A percentile compares a stretch with the other conserved stretches of the same genome.
Evolutionary conservation across 116 monocot genomes (phyloP).

Genomic region (Iris pallida): DNA sequence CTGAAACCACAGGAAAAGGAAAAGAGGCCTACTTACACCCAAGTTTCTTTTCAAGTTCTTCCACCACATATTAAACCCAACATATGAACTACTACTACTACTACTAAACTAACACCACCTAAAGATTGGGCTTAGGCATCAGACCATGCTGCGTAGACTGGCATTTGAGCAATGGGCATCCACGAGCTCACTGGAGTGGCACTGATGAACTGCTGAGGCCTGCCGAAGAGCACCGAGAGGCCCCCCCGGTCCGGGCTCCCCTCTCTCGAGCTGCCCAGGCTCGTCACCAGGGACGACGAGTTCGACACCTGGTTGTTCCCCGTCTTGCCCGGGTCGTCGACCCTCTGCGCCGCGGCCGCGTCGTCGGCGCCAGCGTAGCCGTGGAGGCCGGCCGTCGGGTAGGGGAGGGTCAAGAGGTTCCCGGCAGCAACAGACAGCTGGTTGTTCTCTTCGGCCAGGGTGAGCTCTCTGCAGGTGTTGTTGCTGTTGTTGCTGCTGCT

Average conservation of each 20-base stretch:
- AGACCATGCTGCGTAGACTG: conserved; percentile 40
- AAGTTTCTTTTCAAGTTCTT: neutral
- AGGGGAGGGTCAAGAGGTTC: conserved; percentile 11
- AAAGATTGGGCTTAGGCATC: conserved; percentile 12
- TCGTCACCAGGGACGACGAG: conserved; percentile 19
- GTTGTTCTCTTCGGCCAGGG: conserved; percentile 5
- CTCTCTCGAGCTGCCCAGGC: conserved; percentile 23
- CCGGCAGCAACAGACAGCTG: conserved; percentile 15
- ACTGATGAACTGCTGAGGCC: conserved; percentile 1
- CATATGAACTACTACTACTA: neutral
- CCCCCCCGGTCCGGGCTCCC: conserved; percentile 16
- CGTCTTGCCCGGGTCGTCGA: neutral
- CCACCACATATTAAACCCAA: neutral
- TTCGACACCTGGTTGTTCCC: conserved; percentile 15
- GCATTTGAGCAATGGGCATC: conserved; percentile 20
- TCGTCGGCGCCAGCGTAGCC: conserved; percentile 11
- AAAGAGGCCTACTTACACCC: conserved; percentile 1
- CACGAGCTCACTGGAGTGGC: conserved; percentile 13
- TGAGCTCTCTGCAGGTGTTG: conserved; percentile 3
- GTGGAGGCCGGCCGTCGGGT: neutral
- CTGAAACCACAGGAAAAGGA: neutral
- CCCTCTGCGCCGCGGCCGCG: neutral
- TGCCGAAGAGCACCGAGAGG: conserved; percentile 18
- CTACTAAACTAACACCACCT: neutral
- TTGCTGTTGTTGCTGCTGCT: neutral